phyloP scores from a whole-genome alignment of 441 rosid species.

The Adansonia gregorii region DNA sequence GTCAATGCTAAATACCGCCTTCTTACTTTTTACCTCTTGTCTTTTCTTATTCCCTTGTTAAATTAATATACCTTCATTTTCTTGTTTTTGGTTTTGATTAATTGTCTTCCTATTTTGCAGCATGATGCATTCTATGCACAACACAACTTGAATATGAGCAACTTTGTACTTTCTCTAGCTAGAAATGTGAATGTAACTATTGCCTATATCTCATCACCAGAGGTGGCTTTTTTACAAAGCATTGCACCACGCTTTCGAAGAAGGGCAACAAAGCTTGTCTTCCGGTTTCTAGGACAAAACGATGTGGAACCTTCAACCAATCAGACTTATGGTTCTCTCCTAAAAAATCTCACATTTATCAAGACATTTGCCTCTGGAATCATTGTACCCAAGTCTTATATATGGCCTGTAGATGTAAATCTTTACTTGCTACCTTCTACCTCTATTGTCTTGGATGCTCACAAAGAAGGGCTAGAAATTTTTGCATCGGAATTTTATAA shows the following conservation, averaged over 20 bases:
- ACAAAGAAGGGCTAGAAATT: constrained; percentile 77
- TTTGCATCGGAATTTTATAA: constrained; percentile 77
- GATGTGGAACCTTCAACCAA: constrained; percentile 68
- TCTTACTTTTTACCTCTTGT: background rate
- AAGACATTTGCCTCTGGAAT: constrained; percentile 90
- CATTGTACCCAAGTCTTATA: constrained; percentile 77
- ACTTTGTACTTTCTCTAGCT: constrained; percentile 51
- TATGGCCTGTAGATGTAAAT: constrained; percentile 57
- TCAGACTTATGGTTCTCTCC: constrained; percentile 67
- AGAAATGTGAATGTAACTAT: constrained; percentile 47
- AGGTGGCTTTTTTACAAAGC: constrained; percentile 63
- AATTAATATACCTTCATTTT: constrained; percentile 11
- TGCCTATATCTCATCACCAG: constrained; percentile 81
- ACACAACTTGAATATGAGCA: constrained; percentile 76
- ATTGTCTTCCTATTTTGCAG: constrained; percentile 47
- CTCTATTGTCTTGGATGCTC: constrained; percentile 78
- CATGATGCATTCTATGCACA: constrained; percentile 68
- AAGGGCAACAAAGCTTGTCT: constrained; percentile 60
- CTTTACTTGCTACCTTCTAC: constrained; percentile 60
- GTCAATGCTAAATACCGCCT: background rate
- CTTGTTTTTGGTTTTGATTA: constrained; percentile 24
- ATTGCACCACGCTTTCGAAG: constrained; percentile 49
- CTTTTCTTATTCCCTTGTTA: background rate
- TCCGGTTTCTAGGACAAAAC: constrained; percentile 50
- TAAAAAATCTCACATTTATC: constrained; percentile 63